Conservation (phyloP, 192 early-diverging fungal genomes). For the Diversispora epigaea region DNA sequence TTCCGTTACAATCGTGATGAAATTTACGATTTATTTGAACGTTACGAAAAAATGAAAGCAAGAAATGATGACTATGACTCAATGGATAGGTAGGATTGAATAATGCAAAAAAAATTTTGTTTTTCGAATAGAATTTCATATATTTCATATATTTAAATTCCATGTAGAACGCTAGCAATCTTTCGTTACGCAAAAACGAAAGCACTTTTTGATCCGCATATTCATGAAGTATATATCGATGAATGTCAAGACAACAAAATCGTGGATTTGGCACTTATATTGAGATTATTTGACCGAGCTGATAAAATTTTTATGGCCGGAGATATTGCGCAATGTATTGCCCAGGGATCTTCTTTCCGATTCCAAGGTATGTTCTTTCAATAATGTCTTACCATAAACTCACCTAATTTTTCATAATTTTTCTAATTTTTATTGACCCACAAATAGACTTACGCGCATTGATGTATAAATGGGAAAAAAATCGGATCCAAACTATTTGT, state of each 20-base stretch:
- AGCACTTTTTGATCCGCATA: slow-evolving; percentile 12
- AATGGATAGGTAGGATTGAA: neutral
- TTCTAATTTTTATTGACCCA: neutral
- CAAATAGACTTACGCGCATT: slow-evolving; percentile 9
- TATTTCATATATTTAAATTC: neutral
- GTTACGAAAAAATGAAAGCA: slow-evolving; percentile 1
- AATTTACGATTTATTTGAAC: slow-evolving; percentile 24
- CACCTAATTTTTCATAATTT: neutral
- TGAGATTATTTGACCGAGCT: slow-evolving; percentile 11
- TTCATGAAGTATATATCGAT: slow-evolving; percentile 31
- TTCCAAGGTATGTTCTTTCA: slow-evolving; percentile 7
- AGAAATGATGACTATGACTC: slow-evolving; percentile 8
- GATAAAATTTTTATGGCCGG: slow-evolving; percentile 21
- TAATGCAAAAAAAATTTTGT: neutral
- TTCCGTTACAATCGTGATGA: slow-evolving; percentile 15
- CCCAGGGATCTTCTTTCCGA: slow-evolving; percentile 15
- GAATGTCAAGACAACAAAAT: slow-evolving; percentile 28
- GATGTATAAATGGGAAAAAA: slow-evolving; percentile 17
- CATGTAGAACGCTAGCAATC: slow-evolving; percentile 7
- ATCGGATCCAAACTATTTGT: neutral
- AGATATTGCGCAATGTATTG: slow-evolving; percentile 30
- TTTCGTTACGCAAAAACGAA: slow-evolving; percentile 17
- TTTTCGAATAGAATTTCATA: neutral
- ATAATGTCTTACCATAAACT: neutral
- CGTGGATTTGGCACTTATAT: slow-evolving; percentile 21